A percentile compares a stretch with the other conserved stretches of the same genome.
Conservation (phyloP, 1,139 yeast species). For the Nakaseomyces nivariensis region DNA sequence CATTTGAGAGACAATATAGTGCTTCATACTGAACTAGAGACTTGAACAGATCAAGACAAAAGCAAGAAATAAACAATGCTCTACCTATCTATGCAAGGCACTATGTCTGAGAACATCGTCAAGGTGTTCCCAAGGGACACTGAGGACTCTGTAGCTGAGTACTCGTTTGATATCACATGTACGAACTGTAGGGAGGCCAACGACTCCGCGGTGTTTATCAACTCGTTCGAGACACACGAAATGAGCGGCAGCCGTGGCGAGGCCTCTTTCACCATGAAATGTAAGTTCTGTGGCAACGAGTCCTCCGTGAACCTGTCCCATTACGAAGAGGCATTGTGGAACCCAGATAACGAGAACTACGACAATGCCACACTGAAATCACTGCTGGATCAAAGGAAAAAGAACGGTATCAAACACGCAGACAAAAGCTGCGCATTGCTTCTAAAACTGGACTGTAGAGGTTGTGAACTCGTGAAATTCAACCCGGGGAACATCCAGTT, state of each 20-base stretch:
- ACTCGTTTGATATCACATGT: slow-evolving; percentile 64
- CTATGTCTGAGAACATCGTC: slow-evolving; percentile 25
- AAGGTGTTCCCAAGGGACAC: slow-evolving; percentile 45
- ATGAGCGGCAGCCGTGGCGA: slow-evolving; percentile 69
- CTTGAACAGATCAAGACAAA: neutral
- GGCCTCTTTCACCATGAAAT: slow-evolving; percentile 74
- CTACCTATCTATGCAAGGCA: slow-evolving; percentile 20
- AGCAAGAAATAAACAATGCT: slow-evolving; percentile 15
- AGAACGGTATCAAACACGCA: slow-evolving; percentile 23
- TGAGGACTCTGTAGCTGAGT: slow-evolving; percentile 55
- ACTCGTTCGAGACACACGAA: slow-evolving; percentile 44
- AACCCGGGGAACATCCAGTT: slow-evolving; percentile 37
- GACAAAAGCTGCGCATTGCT: slow-evolving; percentile 36
- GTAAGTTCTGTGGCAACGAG: slow-evolving; percentile 35
- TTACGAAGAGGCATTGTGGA: slow-evolving; percentile 27
- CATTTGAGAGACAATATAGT: too few relatives aligned
- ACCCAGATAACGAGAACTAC: slow-evolving; percentile 8
- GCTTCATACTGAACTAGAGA: too few relatives aligned
- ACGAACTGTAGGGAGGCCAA: slow-evolving; percentile 73
- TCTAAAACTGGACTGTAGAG: slow-evolving; percentile 75
- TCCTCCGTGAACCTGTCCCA: slow-evolving; percentile 20
- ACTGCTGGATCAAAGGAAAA: slow-evolving; percentile 13
- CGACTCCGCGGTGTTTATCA: slow-evolving; percentile 63
- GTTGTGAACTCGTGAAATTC: slow-evolving; percentile 63
- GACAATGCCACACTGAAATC: neutral